Conservation (phyloP, 257 asterid genomes). For the Buddleja alternifolia region DNA sequence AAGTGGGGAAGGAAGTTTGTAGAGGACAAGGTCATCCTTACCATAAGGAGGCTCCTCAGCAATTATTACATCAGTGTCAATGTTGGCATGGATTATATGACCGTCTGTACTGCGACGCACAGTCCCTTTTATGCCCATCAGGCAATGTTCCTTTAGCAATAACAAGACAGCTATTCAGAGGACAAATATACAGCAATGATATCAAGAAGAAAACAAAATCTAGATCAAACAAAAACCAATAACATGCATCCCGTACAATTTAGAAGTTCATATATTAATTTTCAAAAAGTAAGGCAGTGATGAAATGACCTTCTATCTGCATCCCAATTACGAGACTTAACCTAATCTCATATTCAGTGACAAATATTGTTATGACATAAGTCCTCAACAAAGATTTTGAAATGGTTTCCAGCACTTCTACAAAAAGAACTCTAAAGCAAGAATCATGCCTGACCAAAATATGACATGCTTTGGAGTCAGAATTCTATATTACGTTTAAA, state of each 20-base stretch:
- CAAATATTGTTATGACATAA: background rate
- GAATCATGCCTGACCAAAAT: constrained; percentile 10
- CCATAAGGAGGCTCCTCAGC: constrained; percentile 99
- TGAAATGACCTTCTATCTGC: background rate
- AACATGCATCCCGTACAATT: background rate
- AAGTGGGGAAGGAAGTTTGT: background rate
- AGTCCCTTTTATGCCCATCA: constrained; percentile 98
- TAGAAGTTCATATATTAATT: background rate
- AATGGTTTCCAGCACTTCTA: background rate
- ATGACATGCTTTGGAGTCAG: constrained; percentile 19
- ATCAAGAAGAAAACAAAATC: background rate
- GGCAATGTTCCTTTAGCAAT: constrained; percentile 83
- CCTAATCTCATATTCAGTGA: background rate
- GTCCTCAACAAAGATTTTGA: background rate
- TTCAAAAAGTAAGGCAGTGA: background rate
- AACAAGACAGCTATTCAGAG: constrained; percentile 30
- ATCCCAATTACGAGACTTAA: background rate
- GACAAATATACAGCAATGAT: constrained; percentile 25
- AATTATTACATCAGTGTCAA: constrained; percentile 97
- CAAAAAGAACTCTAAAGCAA: constrained; percentile 4
- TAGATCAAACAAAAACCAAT: constrained; percentile 1
- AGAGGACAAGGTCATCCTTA: constrained; percentile 36
- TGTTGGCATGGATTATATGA: constrained; percentile 98
- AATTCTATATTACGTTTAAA: background rate
- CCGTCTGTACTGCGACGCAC: constrained; percentile 99